Evolutionary conservation across 345 rosid species (phyloP).

Genomic region (Brassica incana): DNA sequence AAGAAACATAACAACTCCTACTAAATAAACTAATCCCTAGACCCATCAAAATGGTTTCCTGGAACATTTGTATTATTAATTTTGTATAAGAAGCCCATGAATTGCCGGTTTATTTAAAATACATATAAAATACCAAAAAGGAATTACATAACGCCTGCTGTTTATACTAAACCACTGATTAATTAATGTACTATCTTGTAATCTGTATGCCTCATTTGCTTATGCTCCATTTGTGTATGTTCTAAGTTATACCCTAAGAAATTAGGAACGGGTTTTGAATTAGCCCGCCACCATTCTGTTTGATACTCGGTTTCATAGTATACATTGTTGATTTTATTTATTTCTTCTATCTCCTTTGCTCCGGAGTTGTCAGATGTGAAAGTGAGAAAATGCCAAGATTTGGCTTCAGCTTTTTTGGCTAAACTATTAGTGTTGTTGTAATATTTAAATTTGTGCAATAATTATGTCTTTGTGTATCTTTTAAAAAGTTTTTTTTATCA

Average conservation of each 20-base stretch:
- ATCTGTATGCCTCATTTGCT: neutral
- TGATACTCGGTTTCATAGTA: slow-evolving; percentile 73
- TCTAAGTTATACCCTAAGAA: slow-evolving; percentile 25
- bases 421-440: no score
- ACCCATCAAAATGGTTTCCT: neutral
- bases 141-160: neutral
- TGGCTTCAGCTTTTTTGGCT: slow-evolving; percentile 44
- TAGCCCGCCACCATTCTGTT: slow-evolving; percentile 75
- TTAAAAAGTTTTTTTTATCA: no score
- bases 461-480: no score
- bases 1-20: no score
- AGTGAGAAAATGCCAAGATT: slow-evolving; percentile 85
- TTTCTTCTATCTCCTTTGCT: slow-evolving; percentile 52
- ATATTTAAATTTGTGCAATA: no score
- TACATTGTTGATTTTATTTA: slow-evolving; percentile 76
- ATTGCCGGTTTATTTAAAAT: neutral
- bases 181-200: neutral
- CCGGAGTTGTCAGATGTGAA: slow-evolving; percentile 61
- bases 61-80: neutral
- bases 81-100: neutral
- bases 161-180: slow-evolving; percentile 9
- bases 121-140: neutral
- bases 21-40: neutral
- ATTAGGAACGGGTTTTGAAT: no score
- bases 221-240: slow-evolving; percentile 6